phyloP scores from a whole-genome alignment of 2,329 filamentous ascomycete genomes.

The Hirsutella rhossiliensis region DNA sequence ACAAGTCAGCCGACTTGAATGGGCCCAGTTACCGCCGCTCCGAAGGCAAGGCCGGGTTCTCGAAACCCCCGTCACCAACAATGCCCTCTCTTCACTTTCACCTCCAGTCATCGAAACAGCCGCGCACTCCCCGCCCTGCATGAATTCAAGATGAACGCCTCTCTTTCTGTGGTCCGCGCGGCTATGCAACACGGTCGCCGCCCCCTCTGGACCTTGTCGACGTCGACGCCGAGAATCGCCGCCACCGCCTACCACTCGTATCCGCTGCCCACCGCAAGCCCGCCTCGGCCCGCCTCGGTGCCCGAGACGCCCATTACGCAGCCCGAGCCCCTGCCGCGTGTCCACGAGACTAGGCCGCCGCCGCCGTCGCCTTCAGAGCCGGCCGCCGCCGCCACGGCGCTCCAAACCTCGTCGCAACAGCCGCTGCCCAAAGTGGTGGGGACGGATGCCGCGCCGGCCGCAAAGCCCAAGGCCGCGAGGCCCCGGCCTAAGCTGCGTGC shows the following conservation, averaged over 20 bases:
- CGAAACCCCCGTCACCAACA: conserved; percentile 9
- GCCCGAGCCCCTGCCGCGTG: conserved; percentile 31
- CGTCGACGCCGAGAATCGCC: conserved; percentile 16
- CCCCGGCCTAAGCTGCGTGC: conserved; percentile 34
- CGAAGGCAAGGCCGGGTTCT: conserved; percentile 12
- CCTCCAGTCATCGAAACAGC: background rate
- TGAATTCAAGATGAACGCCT: conserved; percentile 9
- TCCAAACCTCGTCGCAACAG: conserved; percentile 4
- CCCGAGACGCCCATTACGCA: conserved; percentile 35
- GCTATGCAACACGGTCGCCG: conserved; percentile 27
- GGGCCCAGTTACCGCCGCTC: conserved; percentile 12
- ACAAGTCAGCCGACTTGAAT: conserved; percentile 12
- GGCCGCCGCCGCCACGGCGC: conserved; percentile 9
- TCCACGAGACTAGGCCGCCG: conserved; percentile 41
- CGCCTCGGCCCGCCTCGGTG: conserved; percentile 28
- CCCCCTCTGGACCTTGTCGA: conserved; percentile 29
- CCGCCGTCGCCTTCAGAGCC: conserved; percentile 7
- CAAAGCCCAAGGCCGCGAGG: conserved; percentile 45
- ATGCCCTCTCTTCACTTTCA: background rate
- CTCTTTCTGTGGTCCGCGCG: conserved; percentile 26
- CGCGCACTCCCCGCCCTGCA: conserved; percentile 1
- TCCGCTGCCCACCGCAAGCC: conserved; percentile 28
- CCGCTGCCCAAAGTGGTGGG: conserved; percentile 33
- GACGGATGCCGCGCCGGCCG: conserved; percentile 37
- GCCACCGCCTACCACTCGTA: conserved; percentile 38